phyloP scores from a whole-genome alignment of 495 filamentous ascomycete species.

The Rusavskia elegans region DNA sequence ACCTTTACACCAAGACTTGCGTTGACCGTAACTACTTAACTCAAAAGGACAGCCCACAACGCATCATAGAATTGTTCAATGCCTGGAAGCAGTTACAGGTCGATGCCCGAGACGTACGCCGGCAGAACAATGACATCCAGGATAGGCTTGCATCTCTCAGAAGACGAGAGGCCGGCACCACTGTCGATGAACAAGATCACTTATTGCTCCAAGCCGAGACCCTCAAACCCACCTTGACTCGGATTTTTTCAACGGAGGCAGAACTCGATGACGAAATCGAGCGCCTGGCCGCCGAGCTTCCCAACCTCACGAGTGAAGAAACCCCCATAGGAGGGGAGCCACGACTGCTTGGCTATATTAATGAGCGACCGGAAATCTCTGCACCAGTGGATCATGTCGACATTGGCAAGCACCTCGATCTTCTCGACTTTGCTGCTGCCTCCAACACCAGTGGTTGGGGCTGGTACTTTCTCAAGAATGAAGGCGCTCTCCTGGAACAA shows the following conservation, averaged over 20 bases:
- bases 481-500: slow-evolving; percentile 80
- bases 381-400: slow-evolving; percentile 58
- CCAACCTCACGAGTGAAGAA: slow-evolving; percentile 64
- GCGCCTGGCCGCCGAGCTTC: slow-evolving; percentile 59
- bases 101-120: slow-evolving; percentile 36
- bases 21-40: slow-evolving; percentile 66
- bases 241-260: slow-evolving; percentile 43
- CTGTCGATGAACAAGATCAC: neutral
- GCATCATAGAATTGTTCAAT: slow-evolving; percentile 54
- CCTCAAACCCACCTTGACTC: slow-evolving; percentile 49
- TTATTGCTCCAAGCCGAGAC: slow-evolving; percentile 41
- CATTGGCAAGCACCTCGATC: slow-evolving; percentile 61
- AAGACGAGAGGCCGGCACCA: neutral
- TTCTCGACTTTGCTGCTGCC: slow-evolving; percentile 74
- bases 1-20: slow-evolving; percentile 69
- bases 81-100: slow-evolving; percentile 43
- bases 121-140: slow-evolving; percentile 34
- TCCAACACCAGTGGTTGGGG: slow-evolving; percentile 79
- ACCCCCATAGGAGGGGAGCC: slow-evolving; percentile 58
- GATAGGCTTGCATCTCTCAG: slow-evolving; percentile 6
- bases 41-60: slow-evolving; percentile 45
- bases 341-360: slow-evolving; percentile 51
- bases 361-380: slow-evolving; percentile 47
- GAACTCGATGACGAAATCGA: slow-evolving; percentile 50
- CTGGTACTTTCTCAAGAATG: slow-evolving; percentile 87